Conservation (phyloP, 306 rosid species). For the Begonia masoniana region DNA sequence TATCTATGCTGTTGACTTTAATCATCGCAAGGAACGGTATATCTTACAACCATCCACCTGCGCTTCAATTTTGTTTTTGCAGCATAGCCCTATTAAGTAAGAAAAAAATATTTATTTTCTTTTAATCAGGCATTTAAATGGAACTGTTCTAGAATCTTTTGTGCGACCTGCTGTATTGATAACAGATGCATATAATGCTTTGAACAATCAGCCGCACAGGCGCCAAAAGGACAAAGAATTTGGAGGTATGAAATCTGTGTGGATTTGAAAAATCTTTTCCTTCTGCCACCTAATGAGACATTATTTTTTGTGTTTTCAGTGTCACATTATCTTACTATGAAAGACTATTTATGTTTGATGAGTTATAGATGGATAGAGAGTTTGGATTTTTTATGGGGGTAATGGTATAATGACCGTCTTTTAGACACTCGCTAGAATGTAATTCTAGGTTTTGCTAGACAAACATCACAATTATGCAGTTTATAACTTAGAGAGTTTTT, state of each 20-base stretch:
- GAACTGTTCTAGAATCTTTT: constrained; percentile 71
- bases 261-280: not conserved
- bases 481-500: not conserved
- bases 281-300: no score
- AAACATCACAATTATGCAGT: no score
- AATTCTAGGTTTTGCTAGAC: no score
- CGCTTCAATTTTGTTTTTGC: constrained; percentile 1
- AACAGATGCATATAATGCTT: constrained; percentile 96
- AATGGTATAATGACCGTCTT: no score
- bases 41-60: not conserved
- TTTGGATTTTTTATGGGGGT: no score
- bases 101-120: constrained; percentile 1
- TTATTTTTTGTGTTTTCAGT: no score
- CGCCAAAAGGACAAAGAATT: constrained; percentile 89
- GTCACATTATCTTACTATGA: no score
- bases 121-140: constrained; percentile 82
- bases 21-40: constrained; percentile 90
- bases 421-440: no score
- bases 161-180: constrained; percentile 93
- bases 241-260: constrained; percentile 43
- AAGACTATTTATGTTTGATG: no score
- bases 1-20: constrained; percentile 92
- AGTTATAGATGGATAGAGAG: no score
- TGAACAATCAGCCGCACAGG: constrained; percentile 90
- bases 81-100: constrained; percentile 1